phyloP scores from a whole-genome alignment of 2,329 filamentous ascomycete genomes.

The Penicillium occitanis region DNA sequence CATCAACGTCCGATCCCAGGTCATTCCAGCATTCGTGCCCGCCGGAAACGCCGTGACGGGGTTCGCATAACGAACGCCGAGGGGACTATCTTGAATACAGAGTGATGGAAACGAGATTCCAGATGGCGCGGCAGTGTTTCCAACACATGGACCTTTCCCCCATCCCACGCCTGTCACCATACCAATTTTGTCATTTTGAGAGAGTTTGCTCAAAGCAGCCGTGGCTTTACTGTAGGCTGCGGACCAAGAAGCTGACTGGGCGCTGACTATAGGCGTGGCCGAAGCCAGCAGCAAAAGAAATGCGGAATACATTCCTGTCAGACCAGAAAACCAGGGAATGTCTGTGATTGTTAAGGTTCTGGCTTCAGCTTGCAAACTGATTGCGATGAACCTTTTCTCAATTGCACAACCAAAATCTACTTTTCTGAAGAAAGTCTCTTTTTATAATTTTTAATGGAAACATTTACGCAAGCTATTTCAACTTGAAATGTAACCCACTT shows the following conservation, averaged over 20 bases:
- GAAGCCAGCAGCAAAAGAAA: slow-evolving; percentile 5
- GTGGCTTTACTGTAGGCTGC: slow-evolving; percentile 77
- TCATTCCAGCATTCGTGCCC: slow-evolving; percentile 82
- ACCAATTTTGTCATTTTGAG: slow-evolving; percentile 85
- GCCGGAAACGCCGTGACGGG: slow-evolving; percentile 84
- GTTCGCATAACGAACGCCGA: slow-evolving; percentile 79
- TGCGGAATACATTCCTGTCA: background rate
- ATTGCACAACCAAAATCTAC: background rate
- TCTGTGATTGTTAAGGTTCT: background rate
- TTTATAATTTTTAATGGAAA: background rate
- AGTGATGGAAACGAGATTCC: slow-evolving; percentile 25
- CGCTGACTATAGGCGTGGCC: background rate
- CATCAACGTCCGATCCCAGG: slow-evolving; percentile 85
- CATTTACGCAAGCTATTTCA: background rate
- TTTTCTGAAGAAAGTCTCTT: background rate
- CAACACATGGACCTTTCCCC: slow-evolving; percentile 65
- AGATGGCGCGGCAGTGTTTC: slow-evolving; percentile 32
- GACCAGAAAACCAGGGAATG: background rate
- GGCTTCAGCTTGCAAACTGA: background rate
- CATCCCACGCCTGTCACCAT: slow-evolving; percentile 86
- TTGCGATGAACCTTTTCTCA: background rate
- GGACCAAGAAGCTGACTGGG: slow-evolving; percentile 55
- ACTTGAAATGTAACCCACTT: background rate
- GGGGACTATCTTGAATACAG: slow-evolving; percentile 46
- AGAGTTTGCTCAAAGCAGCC: slow-evolving; percentile 76